These are phyloP conservation scores for Solanum dulcamara DNA, from an alignment of 257 asterid genomes.

Conservation along the genomic window DNA sequence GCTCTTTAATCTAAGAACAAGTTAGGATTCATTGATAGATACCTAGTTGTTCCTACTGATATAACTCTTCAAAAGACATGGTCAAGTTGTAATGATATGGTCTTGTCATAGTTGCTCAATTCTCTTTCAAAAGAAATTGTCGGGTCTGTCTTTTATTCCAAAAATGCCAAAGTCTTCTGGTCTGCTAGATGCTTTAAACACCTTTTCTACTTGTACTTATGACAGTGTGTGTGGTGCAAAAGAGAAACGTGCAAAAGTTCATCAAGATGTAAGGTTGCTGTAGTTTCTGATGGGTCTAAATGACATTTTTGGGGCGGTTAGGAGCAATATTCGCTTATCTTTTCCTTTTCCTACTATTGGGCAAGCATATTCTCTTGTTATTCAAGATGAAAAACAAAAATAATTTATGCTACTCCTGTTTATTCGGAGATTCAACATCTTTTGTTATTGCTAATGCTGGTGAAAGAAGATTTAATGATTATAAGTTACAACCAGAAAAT, in stretches of 20 bases:
- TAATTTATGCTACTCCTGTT: neutral
- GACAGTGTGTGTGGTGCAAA: neutral
- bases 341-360: neutral
- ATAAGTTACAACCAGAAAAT: neutral
- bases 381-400: neutral
- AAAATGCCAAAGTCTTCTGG: neutral
- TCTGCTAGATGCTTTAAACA: neutral
- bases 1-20: no score
- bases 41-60: no score
- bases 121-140: no score
- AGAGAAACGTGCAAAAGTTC: no score
- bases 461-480: neutral
- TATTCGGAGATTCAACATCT: neutral
- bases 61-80: no score
- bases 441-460: neutral
- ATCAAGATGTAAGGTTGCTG: neutral
- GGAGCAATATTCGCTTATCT: neutral
- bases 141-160: neutral
- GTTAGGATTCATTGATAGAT: no score
- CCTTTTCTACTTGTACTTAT: neutral
- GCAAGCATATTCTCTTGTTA: neutral
- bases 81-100: no score
- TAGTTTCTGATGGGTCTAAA: neutral
- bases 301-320: neutral
- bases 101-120: no score